A percentile compares a stretch with the other conserved stretches of the same genome.
These are phyloP conservation scores for Pseudogymnoascus sp. DNA, from an alignment of 2,329 filamentous ascomycete species.

Conservation along the genomic window DNA sequence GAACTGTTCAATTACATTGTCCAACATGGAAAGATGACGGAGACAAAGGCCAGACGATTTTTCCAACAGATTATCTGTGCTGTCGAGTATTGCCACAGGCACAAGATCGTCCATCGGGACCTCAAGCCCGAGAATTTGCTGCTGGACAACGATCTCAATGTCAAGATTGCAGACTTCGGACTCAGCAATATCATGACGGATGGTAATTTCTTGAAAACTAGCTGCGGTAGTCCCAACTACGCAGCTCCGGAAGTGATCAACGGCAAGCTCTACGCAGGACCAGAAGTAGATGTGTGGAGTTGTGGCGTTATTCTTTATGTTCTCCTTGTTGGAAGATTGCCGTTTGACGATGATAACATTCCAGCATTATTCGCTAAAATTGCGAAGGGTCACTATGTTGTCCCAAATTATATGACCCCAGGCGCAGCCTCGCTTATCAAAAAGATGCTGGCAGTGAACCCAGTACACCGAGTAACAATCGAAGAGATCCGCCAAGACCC, in stretches of 20 bases:
- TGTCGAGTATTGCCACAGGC: slow-evolving; percentile 96
- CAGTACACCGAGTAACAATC: slow-evolving; percentile 87
- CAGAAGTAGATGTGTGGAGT: slow-evolving; percentile 98
- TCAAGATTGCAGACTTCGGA: slow-evolving; percentile 98
- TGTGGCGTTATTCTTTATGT: slow-evolving; percentile 87
- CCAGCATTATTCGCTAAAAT: slow-evolving; percentile 98
- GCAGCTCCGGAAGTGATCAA: slow-evolving; percentile 96
- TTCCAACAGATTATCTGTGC: slow-evolving; percentile 99
- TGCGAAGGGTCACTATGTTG: slow-evolving; percentile 83
- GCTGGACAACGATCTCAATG: slow-evolving; percentile 89
- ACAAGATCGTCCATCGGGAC: slow-evolving; percentile 98
- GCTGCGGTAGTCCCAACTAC: slow-evolving; percentile 96
- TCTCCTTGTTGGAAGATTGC: slow-evolving; percentile 70
- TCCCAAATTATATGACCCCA: slow-evolving; percentile 81
- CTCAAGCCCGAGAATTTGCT: slow-evolving; percentile 95
- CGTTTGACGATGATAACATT: slow-evolving; percentile 98
- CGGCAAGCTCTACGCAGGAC: slow-evolving; percentile 92
- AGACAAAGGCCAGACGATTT: slow-evolving; percentile 89
- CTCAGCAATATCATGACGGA: slow-evolving; percentile 99
- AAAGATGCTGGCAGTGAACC: slow-evolving; percentile 91
- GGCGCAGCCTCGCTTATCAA: slow-evolving; percentile 78
- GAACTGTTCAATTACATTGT: slow-evolving; percentile 99
- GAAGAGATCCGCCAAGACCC: slow-evolving; percentile 86
- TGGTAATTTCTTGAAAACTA: slow-evolving; percentile 97
- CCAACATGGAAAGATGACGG: slow-evolving; percentile 81